These are phyloP conservation scores for Zygoascus sp. DNA, from an alignment of 1,139 yeast species.

Conservation along the genomic window DNA sequence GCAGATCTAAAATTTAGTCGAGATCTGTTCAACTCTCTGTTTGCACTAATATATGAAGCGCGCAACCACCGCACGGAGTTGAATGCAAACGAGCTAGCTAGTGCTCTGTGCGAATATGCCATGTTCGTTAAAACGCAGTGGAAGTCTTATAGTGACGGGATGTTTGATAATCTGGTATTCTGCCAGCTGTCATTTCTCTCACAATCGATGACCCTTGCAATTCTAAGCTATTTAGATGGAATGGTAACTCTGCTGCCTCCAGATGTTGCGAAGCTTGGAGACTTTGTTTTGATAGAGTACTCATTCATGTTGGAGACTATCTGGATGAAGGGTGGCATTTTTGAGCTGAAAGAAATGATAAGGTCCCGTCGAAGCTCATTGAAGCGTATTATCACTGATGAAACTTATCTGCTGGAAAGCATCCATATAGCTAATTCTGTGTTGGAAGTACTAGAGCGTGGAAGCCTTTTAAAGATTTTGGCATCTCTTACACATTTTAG, in stretches of 20 bases:
- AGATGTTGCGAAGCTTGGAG: background rate
- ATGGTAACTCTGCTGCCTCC: background rate
- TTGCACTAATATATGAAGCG: slow-evolving; percentile 6
- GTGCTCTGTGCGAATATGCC: background rate
- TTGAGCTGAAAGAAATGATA: slow-evolving; percentile 2
- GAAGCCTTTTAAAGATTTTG: background rate
- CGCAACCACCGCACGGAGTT: background rate
- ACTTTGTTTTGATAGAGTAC: slow-evolving; percentile 8
- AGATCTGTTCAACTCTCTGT: slow-evolving; percentile 3
- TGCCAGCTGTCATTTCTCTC: background rate
- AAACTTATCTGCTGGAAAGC: slow-evolving; percentile 16
- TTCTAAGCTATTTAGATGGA: background rate
- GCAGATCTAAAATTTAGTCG: slow-evolving; percentile 1
- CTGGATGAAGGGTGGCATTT: slow-evolving; percentile 3
- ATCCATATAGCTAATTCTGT: slow-evolving; percentile 6
- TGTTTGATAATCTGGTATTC: background rate
- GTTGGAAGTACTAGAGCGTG: background rate
- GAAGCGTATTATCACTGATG: slow-evolving; percentile 11
- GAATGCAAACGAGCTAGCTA: background rate
- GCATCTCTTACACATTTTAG: background rate
- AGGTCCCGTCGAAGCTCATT: slow-evolving; percentile 13
- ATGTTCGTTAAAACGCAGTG: background rate
- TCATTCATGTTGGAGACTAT: slow-evolving; percentile 5
- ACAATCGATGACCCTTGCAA: background rate
- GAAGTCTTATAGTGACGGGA: background rate